phyloP scores from a whole-genome alignment of 192 early-diverging fungal species.

The Coemansia sp. region DNA sequence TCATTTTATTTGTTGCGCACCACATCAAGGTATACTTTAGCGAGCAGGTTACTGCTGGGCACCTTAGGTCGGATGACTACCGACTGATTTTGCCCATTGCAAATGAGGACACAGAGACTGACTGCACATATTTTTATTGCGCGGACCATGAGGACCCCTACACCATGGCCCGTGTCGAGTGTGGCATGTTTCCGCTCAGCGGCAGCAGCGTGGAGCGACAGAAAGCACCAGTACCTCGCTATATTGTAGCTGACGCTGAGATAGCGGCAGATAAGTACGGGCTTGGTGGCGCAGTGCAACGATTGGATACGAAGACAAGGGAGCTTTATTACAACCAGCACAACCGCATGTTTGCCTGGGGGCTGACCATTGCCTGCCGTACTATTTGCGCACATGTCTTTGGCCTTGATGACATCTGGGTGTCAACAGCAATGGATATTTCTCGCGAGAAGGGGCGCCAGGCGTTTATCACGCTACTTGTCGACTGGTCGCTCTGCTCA shows the following conservation, averaged over 20 bases:
- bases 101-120: background rate
- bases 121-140: background rate
- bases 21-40: background rate
- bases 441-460: too few relatives aligned
- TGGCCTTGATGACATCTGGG: background rate
- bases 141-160: background rate
- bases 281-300: background rate
- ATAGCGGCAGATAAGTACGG: background rate
- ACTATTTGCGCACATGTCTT: too few relatives aligned
- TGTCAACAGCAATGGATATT: too few relatives aligned
- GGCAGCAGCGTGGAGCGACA: background rate
- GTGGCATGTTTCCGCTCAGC: background rate
- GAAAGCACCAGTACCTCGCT: background rate
- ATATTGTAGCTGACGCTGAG: background rate
- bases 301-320: background rate
- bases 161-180: background rate
- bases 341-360: too few relatives aligned
- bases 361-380: too few relatives aligned
- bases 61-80: background rate
- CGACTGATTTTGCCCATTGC: background rate
- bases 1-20: background rate
- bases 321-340: too few relatives aligned
- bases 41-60: background rate
- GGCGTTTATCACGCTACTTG: too few relatives aligned
- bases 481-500: too few relatives aligned